Evolutionary conservation across 1,284 basidiomycete species (phyloP), one percentile per base, ranked within the genome.

Genomic region (Ceratobasidium sp.): DNA sequence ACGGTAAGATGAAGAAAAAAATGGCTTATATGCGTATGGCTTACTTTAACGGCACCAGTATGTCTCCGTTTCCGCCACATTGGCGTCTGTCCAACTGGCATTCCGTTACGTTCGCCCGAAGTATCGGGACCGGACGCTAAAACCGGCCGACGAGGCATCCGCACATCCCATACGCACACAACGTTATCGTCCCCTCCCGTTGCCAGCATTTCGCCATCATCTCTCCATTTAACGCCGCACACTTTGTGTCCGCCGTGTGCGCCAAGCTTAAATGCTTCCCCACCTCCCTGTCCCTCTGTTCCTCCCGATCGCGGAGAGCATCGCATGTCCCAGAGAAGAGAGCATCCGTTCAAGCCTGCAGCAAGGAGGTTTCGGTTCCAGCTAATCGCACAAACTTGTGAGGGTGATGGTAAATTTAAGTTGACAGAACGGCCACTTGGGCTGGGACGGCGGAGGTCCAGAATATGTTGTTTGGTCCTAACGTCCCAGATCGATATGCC

Each of bases 121-220:
- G 41, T 33, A 12, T 41, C 50, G 50, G 50, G n/a, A 10, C n/a
- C 44, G 46, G 70, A 74, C 6, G 59, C 60, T 30, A 1, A 85
- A 30, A 66, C 50, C 10, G 73, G 73, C 23, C 62, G 20, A 48
- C 52, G 62, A 16, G 83, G 84, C 0, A 94, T 85, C 46, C 95
- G 88, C 0, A 92, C 92, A 82, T 98, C 97, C 97, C 96, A 98
- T 73, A 97, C 93, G 83, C 98, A 97, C 77, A 98, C 96, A 18
- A 97, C 94, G 81, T 98, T 98, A 84, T 98, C 97, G 83, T 98
- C 98, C 0, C 96, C 96, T 3, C 97, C 96, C 81, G 93, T 95
- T 0, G 96, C 97, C 35, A 98, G 88, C 33, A 97, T 87, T 83
- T 96, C 93, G 0, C 95, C 95, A 80, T 96, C 95, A 0, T 87